Base-by-base conservation (phyloP, 306 rosid genomes). In the Medicago truncatula region DNA sequence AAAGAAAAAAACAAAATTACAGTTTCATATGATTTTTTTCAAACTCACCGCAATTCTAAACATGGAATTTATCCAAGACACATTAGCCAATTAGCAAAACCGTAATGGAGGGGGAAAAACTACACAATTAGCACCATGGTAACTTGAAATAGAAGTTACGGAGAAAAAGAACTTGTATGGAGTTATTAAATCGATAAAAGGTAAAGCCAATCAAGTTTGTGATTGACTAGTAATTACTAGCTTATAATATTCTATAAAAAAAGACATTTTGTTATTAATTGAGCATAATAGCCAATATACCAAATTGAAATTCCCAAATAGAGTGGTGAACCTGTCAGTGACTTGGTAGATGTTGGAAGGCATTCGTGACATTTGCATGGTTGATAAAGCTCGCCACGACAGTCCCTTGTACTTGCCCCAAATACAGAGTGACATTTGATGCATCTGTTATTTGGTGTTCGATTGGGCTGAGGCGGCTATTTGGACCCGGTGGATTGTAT, bases 351-450 rank as follows among this genome's bases (percentile, higher is more conserved):
- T 92, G 99, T 76, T 96, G 81, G 99, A 82, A 44, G 70, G 59
- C 84, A 88, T 96, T 15, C 85, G 88, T 38, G 91, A 88, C 74
- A 85, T 95, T 10, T 96, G 99, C 12, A 87, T 88, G 76, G 88
- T 86, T 50, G 98, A 96, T 18, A 77, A 79, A 13, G 71, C 70
- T 16, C 96, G 83, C 58, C 89, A 89, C 6, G 89, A 95, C 81
- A 90, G 96, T 63, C n/a, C 97, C 99, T 1, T 95, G 99, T 98
- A 95, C 99, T 28, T 95, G 99, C 76, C 99, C 98, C 3, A 95
- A 95, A 54, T 95, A 84, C 88, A 76, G 93, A 77, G 99, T 95
- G 59, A 92, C 98, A 13, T 95, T 95, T 46, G 99, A 95, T 76
- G 96, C 93, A 68, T 96, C 99, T 25, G 99, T 96, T 3, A 92